A percentile compares a stretch with the other conserved stretches of the same genome.
Evolutionary conservation across 1,284 basidiomycete genomes (phyloP).

Genomic region (Fomitopsis betulina): DNA sequence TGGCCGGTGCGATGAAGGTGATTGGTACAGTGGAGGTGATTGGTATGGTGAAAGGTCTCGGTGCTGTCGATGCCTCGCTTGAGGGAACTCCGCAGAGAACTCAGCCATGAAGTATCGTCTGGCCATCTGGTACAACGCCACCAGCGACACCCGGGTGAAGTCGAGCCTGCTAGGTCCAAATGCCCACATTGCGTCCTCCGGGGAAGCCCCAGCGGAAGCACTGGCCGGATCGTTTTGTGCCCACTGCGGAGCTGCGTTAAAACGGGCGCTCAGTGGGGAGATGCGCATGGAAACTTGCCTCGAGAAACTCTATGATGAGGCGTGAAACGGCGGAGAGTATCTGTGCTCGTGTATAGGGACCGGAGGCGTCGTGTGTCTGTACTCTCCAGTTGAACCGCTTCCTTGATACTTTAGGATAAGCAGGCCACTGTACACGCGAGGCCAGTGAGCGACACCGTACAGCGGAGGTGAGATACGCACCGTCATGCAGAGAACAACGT

Average conservation of each 20-base stretch:
- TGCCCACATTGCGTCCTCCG: neutral
- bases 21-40: too few relatives aligned
- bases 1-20: too few relatives aligned
- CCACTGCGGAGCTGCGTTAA: neutral
- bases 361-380: neutral
- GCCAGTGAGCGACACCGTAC: neutral
- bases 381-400: neutral
- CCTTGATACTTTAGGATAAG: neutral
- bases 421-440: neutral
- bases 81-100: neutral
- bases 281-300: neutral
- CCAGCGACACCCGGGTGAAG: neutral
- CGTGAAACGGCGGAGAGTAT: neutral
- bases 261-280: too few relatives aligned
- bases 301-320: neutral
- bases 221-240: neutral
- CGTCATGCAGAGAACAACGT: neutral
- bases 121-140: neutral
- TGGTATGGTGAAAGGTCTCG: too few relatives aligned
- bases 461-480: neutral
- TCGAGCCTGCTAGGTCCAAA: neutral
- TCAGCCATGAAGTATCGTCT: neutral
- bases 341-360: neutral
- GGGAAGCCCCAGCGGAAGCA: neutral
- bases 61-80: neutral